These are phyloP conservation scores for Aspergillus hiratsukae DNA, from an alignment of 2,329 filamentous ascomycete species.

Conservation along the genomic window DNA sequence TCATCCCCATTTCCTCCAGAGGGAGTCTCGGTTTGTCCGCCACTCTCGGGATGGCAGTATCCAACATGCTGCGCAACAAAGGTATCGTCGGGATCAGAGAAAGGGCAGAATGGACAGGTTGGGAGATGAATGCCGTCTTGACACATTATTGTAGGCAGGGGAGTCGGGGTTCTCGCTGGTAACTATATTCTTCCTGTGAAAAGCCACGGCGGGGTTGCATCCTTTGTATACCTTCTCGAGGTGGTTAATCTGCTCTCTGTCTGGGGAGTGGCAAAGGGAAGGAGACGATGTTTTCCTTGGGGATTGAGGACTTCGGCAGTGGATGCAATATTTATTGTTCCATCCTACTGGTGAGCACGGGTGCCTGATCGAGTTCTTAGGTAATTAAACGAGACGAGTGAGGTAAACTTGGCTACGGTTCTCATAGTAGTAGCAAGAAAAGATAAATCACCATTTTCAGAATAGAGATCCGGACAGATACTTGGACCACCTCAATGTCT, in stretches of 20 bases:
- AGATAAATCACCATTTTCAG: neutral
- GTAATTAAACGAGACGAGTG: neutral
- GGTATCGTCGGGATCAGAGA: constrained; percentile 35
- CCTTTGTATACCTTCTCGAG: neutral
- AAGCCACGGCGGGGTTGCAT: neutral
- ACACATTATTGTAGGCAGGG: constrained; percentile 14
- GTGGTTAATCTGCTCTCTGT: too few species aligned
- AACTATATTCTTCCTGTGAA: neutral
- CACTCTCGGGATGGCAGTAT: constrained; percentile 40
- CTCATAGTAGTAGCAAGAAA: neutral
- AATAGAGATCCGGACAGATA: neutral
- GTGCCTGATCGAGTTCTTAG: neutral
- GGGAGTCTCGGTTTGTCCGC: constrained; percentile 20
- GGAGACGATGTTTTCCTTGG: neutral
- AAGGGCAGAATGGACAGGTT: constrained; percentile 45
- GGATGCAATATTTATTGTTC: neutral
- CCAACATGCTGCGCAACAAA: constrained; percentile 44
- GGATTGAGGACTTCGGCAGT: neutral
- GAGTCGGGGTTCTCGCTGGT: neutral
- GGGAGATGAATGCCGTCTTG: constrained; percentile 11
- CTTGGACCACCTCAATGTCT: neutral
- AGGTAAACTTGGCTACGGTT: neutral
- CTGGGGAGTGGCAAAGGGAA: neutral
- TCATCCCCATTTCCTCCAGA: constrained; percentile 6
- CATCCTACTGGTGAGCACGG: neutral